Base-by-base conservation (phyloP, 2,329 filamentous ascomycete genomes). In the Scortechinia acanthostroma region DNA sequence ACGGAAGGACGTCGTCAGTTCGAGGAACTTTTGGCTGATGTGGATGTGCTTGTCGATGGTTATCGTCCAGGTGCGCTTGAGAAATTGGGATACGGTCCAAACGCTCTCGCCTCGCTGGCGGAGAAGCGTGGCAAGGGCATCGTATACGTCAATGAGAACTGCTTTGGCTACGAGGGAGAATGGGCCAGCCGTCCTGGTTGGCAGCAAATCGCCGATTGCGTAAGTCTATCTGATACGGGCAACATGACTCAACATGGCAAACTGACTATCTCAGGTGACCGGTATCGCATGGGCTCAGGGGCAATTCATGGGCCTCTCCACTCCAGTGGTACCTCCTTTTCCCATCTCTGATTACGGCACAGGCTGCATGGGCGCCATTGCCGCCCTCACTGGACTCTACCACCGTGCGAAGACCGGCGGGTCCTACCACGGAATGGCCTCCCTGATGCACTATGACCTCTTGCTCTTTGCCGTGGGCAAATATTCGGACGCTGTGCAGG, bases 351-450 rank as follows among this genome's bases (percentile, higher is more conserved):
- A 77, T 61, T 88, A 88, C 53, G 83, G 83, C 30, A 87, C 83
- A 1, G 84, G 83, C 22, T 86, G 80, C 55, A 81, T 86, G 64
- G 84, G 83, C 3, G 79, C 80, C 40, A 80, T 85, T 51, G 78
- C 82, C 3, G 82, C 82, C 0, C 58, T 88, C 25, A 71, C 71
- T 0, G 83, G 81, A 1, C 67, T 88, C 5, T 80, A 78, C 53
- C 72, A 74, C 52, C 71, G 84, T 22, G 76, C 82, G 0, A 79
- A 71, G 5, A 59, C 64, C 13, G 83, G 83, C 16, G 83, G 83
- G 1, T 84, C 79, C 1, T 86, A 82, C 69, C 69, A 80, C 47
- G 81, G 81, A 42, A 77, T 74, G 44, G 77, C 74, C 0, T 83
- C 78, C 1, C 65, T 87, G 16, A 69, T 80, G 53, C 82, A 87